phyloP scores from a whole-genome alignment of 2,329 filamentous ascomycete species.

The Aspergillus brunneoviolaceus region DNA sequence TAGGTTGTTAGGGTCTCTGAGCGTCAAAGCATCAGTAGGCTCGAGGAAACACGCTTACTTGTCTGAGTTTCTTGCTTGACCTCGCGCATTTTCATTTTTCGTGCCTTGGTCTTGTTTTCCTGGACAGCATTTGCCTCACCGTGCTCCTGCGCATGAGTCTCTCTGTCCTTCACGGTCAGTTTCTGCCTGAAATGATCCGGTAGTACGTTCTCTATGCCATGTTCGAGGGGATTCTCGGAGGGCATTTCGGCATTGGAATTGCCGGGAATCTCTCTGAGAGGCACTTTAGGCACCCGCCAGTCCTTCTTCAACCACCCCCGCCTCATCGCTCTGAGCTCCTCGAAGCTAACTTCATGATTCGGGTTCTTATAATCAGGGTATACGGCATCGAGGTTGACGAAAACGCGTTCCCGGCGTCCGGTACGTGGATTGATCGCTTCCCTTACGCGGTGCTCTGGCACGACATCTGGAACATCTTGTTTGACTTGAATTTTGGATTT shows the following conservation, averaged over 20 bases:
- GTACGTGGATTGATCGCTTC: slow-evolving; percentile 78
- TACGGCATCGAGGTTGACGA: slow-evolving; percentile 79
- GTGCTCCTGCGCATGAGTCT: slow-evolving; percentile 17
- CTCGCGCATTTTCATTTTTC: slow-evolving; percentile 79
- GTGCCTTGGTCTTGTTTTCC: slow-evolving; percentile 45
- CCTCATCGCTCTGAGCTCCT: slow-evolving; percentile 79
- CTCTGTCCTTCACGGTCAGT: slow-evolving; percentile 27
- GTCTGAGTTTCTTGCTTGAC: slow-evolving; percentile 86
- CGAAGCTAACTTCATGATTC: slow-evolving; percentile 79
- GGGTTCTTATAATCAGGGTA: slow-evolving; percentile 75
- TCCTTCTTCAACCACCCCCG: slow-evolving; percentile 65
- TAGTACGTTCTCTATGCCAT: slow-evolving; percentile 25
- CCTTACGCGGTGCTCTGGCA: slow-evolving; percentile 73
- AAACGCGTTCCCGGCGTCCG: slow-evolving; percentile 81
- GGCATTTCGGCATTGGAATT: slow-evolving; percentile 28
- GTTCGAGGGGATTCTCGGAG: slow-evolving; percentile 18
- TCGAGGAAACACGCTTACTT: slow-evolving; percentile 56
- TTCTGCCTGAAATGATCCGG: slow-evolving; percentile 34
- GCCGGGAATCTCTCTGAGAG: slow-evolving; percentile 56
- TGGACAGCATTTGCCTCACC: slow-evolving; percentile 22
- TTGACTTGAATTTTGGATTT: slow-evolving; percentile 40
- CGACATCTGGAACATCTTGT: slow-evolving; percentile 51
- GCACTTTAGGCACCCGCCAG: slow-evolving; percentile 50
- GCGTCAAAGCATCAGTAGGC: not conserved
- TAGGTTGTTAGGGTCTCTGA: not conserved